phyloP scores from a whole-genome alignment of 345 rosid species.

The Eutrema yunnanense region DNA sequence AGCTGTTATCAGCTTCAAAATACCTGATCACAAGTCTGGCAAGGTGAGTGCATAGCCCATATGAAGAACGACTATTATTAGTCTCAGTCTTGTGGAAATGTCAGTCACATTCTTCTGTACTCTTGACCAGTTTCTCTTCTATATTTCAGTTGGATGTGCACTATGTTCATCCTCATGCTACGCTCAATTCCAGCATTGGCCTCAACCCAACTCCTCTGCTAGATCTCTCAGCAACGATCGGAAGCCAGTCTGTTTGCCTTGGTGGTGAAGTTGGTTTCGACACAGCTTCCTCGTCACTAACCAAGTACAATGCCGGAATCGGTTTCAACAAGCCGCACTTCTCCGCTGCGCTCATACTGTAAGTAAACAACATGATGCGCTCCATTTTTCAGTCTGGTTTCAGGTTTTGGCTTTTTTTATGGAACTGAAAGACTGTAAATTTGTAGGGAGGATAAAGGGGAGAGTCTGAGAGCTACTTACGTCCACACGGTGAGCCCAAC shows the following conservation, averaged over 20 bases:
- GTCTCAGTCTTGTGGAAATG: not conserved
- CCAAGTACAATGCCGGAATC: slow-evolving; percentile 68
- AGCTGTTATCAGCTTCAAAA: slow-evolving; percentile 55
- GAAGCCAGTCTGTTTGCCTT: slow-evolving; percentile 49
- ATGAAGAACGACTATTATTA: not conserved
- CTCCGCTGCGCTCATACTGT: slow-evolving; percentile 62
- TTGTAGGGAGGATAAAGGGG: slow-evolving; percentile 68
- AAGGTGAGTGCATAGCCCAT: slow-evolving; percentile 53
- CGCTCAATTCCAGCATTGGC: slow-evolving; percentile 66
- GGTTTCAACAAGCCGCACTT: slow-evolving; percentile 56
- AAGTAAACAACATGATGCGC: slow-evolving; percentile 28
- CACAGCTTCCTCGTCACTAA: slow-evolving; percentile 61
- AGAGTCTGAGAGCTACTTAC: slow-evolving; percentile 63
- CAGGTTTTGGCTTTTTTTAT: not conserved
- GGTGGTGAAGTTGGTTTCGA: slow-evolving; percentile 82
- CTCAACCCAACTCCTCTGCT: slow-evolving; percentile 67
- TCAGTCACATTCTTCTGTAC: not conserved
- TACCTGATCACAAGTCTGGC: slow-evolving; percentile 92
- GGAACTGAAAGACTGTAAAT: not conserved
- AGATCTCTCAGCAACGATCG: slow-evolving; percentile 74
- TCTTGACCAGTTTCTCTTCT: slow-evolving; percentile 3
- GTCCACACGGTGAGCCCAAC: slow-evolving; percentile 50
- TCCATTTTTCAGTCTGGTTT: not conserved
- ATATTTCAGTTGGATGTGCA: slow-evolving; percentile 64
- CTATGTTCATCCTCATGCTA: slow-evolving; percentile 69